Base-by-base conservation (phyloP, 2,329 filamentous ascomycete genomes). In the Fusarium sp. region DNA sequence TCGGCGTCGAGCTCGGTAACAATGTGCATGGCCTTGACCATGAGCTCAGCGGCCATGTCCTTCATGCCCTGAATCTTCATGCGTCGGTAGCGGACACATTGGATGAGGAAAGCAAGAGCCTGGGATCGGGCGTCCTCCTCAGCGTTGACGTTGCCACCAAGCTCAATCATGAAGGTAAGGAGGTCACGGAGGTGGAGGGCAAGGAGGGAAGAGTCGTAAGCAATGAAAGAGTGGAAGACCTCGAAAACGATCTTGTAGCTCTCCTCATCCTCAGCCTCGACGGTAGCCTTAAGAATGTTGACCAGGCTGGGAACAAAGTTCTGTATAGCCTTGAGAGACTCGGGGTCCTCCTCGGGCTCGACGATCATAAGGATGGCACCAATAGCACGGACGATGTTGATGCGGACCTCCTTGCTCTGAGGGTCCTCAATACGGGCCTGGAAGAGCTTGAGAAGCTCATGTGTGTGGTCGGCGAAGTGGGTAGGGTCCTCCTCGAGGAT, bases 151-250 rank as follows among this genome's bases (percentile, higher is more conserved):
- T 97, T 93, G 77, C 89, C 88, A 51, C 93, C 90, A 61, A 99
- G 88, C 67, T 96, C 92, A 78, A 97, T 92, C 94, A 98, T 98
- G 86, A 98, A 97, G 76, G 93, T 90, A 68, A 98, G 88, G 14
- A 99, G 89, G 78, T 98, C 94, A 80, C 92, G 94, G 79, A 99
- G 94, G 85, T 98, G 95, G 61, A 90, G 87, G 74, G 92, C 93
- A 58, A 98, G 86, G 56, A 98, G 89, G 51, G 93, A 90, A 35
- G 94, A 92, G 81, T 98, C 95, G 81, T 94, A 97, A 72, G 93
- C 93, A 60, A 99, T 89, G 78, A 98, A 91, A 56, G 94, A 96
- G 86, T 98, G 96, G 89, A 98, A 97, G 75, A 97, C 95, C 81
- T 98, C 96, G 77, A 98, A 99, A 31, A 94, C 91, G 80, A 95